phyloP scores from a whole-genome alignment of 176 grass and related monocot species.

The Oryza australiensis region DNA sequence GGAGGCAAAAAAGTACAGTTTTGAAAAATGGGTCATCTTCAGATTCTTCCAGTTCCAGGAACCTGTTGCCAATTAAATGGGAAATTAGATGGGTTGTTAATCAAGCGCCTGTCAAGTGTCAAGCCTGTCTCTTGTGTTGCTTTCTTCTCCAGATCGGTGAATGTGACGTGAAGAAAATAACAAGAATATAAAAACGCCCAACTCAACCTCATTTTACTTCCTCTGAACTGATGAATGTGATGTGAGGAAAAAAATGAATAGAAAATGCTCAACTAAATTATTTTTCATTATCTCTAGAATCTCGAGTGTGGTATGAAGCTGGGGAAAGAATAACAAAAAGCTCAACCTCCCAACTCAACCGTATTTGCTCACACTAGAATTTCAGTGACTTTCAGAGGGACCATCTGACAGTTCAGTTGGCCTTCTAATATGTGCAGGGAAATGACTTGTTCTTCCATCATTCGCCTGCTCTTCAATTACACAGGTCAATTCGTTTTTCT shows the following conservation, averaged over 20 bases:
- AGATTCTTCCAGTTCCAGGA: not conserved
- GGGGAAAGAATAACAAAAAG: not conserved
- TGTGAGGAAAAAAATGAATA: not conserved
- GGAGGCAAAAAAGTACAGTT: not conserved
- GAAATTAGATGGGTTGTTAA: not conserved
- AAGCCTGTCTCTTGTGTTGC: conserved; percentile 1
- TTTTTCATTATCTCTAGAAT: not conserved
- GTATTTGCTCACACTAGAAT: not conserved
- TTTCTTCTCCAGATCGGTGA: conserved; percentile 1
- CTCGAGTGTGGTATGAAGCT: not conserved
- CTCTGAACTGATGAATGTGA: not conserved
- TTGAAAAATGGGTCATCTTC: not conserved
- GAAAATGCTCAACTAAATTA: not conserved
- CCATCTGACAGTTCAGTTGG: not conserved
- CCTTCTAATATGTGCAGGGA: not conserved
- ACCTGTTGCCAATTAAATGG: not conserved
- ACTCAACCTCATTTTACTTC: not conserved
- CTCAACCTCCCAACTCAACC: not conserved
- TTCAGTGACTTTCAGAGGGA: not conserved
- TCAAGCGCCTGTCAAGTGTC: not conserved
- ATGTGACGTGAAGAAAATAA: not conserved
- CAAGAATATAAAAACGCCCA: not conserved
- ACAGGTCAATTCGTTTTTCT: not conserved
- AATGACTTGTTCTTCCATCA: not conserved
- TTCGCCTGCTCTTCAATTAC: not conserved